A percentile compares a stretch with the other conserved stretches of the same genome.
These are phyloP conservation scores for Elaphomyces granulatus DNA, from an alignment of 495 filamentous ascomycete genomes.

Conservation along the genomic window DNA sequence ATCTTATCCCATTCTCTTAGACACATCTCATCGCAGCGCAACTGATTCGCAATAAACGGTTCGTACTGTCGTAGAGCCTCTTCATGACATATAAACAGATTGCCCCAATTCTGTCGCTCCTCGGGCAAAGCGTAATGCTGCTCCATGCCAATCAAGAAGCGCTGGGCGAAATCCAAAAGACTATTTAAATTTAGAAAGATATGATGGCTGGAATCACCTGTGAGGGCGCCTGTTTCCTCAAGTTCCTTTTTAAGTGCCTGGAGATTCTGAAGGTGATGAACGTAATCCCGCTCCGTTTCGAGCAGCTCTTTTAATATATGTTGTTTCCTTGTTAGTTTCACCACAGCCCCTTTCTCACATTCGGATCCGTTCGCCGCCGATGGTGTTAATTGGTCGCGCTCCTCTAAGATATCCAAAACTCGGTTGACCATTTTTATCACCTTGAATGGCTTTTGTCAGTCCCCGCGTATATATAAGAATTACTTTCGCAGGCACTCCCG, in stretches of 20 bases:
- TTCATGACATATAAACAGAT: constrained; percentile 63
- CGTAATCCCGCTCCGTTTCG: constrained; percentile 91
- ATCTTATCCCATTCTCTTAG: constrained; percentile 42
- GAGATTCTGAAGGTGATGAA: constrained; percentile 91
- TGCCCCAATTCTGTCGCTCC: constrained; percentile 77
- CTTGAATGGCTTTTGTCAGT: constrained; percentile 1
- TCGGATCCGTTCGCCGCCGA: constrained; percentile 36
- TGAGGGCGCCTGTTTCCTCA: constrained; percentile 72
- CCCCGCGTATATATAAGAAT: not conserved
- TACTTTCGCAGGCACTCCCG: too few species aligned
- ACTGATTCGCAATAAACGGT: constrained; percentile 90
- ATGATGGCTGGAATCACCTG: constrained; percentile 81
- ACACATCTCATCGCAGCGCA: constrained; percentile 36
- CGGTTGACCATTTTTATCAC: constrained; percentile 75
- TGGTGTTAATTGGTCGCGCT: constrained; percentile 52
- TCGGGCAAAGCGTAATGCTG: constrained; percentile 76
- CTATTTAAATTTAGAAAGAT: constrained; percentile 95
- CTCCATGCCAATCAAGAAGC: constrained; percentile 89
- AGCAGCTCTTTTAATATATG: constrained; percentile 83
- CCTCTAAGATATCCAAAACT: constrained; percentile 74
- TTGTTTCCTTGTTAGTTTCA: constrained; percentile 62
- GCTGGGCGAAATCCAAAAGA: constrained; percentile 84
- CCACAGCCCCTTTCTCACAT: constrained; percentile 10
- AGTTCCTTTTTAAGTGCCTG: constrained; percentile 85
- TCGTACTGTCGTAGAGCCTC: constrained; percentile 82